Percentiles rank a stretch among this genome's conserved stretches.
phyloP scores from a whole-genome alignment of 2,329 filamentous ascomycete genomes.

The Cadophora sp. region DNA sequence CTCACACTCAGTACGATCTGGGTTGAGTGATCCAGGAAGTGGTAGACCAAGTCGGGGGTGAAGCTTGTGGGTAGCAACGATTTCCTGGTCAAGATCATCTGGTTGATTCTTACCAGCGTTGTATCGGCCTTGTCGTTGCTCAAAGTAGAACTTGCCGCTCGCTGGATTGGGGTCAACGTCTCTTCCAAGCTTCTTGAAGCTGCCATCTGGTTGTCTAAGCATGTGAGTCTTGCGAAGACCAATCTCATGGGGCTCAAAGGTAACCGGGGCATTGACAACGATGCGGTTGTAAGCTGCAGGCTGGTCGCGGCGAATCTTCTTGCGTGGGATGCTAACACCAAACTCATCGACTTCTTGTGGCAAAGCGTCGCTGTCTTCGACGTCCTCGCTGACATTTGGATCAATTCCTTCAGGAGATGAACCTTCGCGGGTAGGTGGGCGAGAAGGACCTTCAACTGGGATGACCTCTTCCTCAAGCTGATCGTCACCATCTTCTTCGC shows the following conservation, averaged over 20 bases:
- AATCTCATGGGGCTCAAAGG: conserved; percentile 43
- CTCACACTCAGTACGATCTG: conserved; percentile 28
- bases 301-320: conserved; percentile 26
- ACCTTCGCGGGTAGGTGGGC: conserved; percentile 12
- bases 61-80: conserved; percentile 34
- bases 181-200: conserved; percentile 36
- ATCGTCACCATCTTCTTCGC: conserved; percentile 23
- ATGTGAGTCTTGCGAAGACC: conserved; percentile 39
- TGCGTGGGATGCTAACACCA: conserved; percentile 40
- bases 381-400: conserved; percentile 30
- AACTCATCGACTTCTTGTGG: conserved; percentile 40
- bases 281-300: conserved; percentile 19
- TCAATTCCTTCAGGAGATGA: conserved; percentile 18
- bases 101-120: conserved; percentile 41
- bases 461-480: conserved; percentile 16
- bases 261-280: conserved; percentile 28
- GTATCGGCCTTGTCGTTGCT: conserved; percentile 39
- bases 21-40: conserved; percentile 36
- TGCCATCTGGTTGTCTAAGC: conserved; percentile 33
- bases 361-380: conserved; percentile 35
- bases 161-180: conserved; percentile 36
- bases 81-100: conserved; percentile 41
- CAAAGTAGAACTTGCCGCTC: conserved; percentile 40
- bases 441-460: conserved; percentile 10
- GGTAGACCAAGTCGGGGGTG: conserved; percentile 41